These are phyloP conservation scores for Chlorociboria aeruginascens DNA, from an alignment of 495 filamentous ascomycete genomes.

Conservation along the genomic window DNA sequence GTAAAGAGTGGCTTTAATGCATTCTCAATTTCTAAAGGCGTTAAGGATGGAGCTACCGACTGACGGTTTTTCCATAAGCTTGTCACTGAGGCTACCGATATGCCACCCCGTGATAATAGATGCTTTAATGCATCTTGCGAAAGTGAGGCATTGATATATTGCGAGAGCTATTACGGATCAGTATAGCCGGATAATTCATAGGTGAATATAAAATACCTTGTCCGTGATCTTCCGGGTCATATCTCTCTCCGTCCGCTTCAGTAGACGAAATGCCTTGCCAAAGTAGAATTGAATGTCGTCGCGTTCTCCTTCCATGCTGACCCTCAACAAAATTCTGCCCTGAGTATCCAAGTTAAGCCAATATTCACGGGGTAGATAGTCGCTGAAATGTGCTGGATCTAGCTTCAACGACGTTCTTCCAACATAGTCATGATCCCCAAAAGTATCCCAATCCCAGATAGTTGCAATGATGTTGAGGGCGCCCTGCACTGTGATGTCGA, in stretches of 20 bases:
- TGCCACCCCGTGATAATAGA: constrained; percentile 54
- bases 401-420: constrained; percentile 90
- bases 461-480: constrained; percentile 91
- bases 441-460: constrained; percentile 96
- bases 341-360: constrained; percentile 98
- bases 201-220: constrained; percentile 51
- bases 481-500: constrained; percentile 89
- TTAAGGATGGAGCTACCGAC: constrained; percentile 43
- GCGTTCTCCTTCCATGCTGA: constrained; percentile 97
- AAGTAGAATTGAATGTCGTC: constrained; percentile 99
- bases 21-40: constrained; percentile 61
- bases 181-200: background rate
- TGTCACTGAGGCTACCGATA: constrained; percentile 64
- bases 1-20: constrained; percentile 82
- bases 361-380: constrained; percentile 89
- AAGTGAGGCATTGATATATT: constrained; percentile 84
- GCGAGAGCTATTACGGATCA: constrained; percentile 52
- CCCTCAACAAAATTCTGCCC: constrained; percentile 73
- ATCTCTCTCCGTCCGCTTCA: constrained; percentile 91
- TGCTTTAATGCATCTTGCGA: constrained; percentile 67
- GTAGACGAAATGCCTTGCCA: constrained; percentile 86
- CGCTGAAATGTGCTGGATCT: constrained; percentile 88
- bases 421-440: constrained; percentile 96
- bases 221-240: constrained; percentile 98
- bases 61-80: constrained; percentile 58